These are phyloP conservation scores for Cryptosporidium meleagridis DNA, from an alignment of 169 alveolate species.

Conservation along the genomic window DNA sequence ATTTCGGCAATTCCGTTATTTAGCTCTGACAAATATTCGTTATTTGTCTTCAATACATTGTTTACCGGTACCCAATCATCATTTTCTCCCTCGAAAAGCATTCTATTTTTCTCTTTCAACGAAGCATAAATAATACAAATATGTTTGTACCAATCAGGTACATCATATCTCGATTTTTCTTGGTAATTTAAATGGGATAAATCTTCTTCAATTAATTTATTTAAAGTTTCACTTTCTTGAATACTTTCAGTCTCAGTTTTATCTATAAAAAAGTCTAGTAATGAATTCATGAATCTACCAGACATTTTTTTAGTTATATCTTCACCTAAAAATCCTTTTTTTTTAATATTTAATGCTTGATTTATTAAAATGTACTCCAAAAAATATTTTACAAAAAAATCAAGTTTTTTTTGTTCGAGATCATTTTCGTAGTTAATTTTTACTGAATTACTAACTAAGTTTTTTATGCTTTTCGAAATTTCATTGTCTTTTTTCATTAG, in stretches of 20 bases:
- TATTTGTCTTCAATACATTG: neutral
- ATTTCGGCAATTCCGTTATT: constrained; percentile 6
- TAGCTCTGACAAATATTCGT: neutral
- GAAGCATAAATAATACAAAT: neutral
- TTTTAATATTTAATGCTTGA: neutral
- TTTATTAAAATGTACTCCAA: neutral
- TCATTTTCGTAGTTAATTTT: neutral
- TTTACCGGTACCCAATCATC: constrained; percentile 47
- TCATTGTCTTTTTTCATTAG: neutral
- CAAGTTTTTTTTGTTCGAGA: neutral
- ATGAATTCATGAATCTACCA: neutral
- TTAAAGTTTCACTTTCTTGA: neutral
- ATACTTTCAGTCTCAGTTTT: neutral
- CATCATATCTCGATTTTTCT: neutral
- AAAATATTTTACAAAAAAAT: neutral
- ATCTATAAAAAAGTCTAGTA: neutral
- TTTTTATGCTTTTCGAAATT: neutral
- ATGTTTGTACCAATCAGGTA: constrained; percentile 66
- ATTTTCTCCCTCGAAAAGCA: neutral
- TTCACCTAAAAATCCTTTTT: neutral
- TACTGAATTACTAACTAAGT: neutral
- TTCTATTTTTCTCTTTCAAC: neutral
- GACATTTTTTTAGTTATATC: neutral
- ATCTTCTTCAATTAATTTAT: neutral
- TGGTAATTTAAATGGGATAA: neutral